A percentile compares a stretch with the other conserved stretches of the same genome.
Conservation (phyloP, 2,329 filamentous ascomycete genomes). For the Colletotrichum agaves region DNA sequence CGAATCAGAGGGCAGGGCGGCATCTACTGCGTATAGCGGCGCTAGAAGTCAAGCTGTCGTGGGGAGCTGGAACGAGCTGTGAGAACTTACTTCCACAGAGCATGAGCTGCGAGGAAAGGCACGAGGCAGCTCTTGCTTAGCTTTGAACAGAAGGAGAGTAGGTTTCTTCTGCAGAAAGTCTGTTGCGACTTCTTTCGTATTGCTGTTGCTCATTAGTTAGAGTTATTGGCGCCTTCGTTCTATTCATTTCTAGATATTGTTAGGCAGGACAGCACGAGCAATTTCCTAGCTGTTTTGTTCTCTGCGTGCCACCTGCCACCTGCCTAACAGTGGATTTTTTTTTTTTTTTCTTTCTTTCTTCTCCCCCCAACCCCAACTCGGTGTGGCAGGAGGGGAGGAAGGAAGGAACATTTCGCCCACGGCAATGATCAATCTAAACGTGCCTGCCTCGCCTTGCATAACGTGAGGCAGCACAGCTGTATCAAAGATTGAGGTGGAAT, state of each 20-base stretch:
- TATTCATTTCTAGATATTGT: conserved; percentile 4
- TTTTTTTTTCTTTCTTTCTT: no score
- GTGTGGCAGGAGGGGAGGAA: not conserved
- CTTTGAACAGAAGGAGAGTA: not conserved
- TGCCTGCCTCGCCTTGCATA: conserved; percentile 10
- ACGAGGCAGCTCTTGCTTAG: not conserved
- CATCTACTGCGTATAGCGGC: conserved; percentile 18
- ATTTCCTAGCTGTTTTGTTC: conserved; percentile 13
- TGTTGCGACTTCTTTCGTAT: no score
- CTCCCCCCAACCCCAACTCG: no score
- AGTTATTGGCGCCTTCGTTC: conserved; percentile 2
- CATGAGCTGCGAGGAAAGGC: no score
- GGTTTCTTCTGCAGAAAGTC: not conserved
- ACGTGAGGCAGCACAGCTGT: not conserved
- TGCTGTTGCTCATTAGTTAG: not conserved
- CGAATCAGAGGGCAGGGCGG: conserved; percentile 23
- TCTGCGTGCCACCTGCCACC: not conserved
- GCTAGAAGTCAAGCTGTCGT: conserved; percentile 13
- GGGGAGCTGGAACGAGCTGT: not conserved
- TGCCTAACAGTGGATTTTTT: not conserved
- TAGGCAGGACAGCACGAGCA: conserved; percentile 26
- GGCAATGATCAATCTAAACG: conserved; percentile 26
- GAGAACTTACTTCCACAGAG: no score
- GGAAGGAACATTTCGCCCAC: conserved; percentile 16
- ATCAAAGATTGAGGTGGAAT: not conserved